Base-by-base conservation (phyloP, 129 eudicot species). In the Smallanthus sonchifolius region DNA sequence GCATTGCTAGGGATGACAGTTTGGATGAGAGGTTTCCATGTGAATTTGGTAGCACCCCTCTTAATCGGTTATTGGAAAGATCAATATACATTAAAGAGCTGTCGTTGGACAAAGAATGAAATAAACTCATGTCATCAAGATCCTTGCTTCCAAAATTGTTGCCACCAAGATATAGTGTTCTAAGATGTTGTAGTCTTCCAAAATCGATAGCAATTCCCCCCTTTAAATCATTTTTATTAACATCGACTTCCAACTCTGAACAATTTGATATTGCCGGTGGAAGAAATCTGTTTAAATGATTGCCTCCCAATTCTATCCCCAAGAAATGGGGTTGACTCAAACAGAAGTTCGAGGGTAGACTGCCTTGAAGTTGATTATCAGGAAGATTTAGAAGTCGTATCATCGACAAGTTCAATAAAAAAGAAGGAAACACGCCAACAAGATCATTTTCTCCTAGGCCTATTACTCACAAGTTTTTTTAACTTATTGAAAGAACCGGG, bases 241-340 rank as follows among this genome's bases (percentile, higher is more conserved):
- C 11, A 15, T 69, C 67, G 4, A 0, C 15, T 38, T 6, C 32
- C 30, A 86, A 42, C 43, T 69, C 39, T 2, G 87, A 69, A 44
- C 52, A 62, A 64, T 86, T 86, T 8, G 87, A 67, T 30, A 82
- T 15, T 15, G 87, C 74, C 9, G 30, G 37, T 1, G 83, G 90
- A 77, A 86, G 69, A 2, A 10, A 4, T 17, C 90, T 87, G 1
- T 56, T 37, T 16, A 83, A 80, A 10, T 68, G 32, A 56, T 77
- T 81, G 13, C 0, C 7, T 3, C 10, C 55, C 4, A 78, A 4
- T 37, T 3, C 48, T 4, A 78, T 15, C 0, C 0, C 5, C 2
- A 2, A 14, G 10, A 82, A 83, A 28, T 19, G 55, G 24, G 86
- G 86, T 10, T 67, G 79, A 30, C 11, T 73, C n/a, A 61, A 57